Conservation (phyloP, 352 stramenopile species). For the Thalassiosira mediterranea region DNA sequence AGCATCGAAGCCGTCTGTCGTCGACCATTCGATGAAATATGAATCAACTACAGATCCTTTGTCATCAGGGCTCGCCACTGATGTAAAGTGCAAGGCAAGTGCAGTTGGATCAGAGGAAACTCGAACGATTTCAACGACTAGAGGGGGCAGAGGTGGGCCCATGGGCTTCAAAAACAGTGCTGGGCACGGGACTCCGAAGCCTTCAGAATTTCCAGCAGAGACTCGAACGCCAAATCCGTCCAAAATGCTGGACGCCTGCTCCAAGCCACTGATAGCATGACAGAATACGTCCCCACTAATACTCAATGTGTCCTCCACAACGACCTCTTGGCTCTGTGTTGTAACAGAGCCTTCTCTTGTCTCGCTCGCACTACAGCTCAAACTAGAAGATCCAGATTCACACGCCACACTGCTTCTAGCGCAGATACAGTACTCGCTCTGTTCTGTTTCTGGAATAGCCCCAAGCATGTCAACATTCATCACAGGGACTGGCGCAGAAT, state of each 20-base stretch:
- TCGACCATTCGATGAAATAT: constrained; percentile 90
- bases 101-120: constrained; percentile 77
- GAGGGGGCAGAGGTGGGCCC: constrained; percentile 84
- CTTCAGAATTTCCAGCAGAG: constrained; percentile 67
- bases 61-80: constrained; percentile 73
- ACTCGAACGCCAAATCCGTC: constrained; percentile 82
- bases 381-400: constrained; percentile 28
- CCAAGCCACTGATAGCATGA: constrained; percentile 59
- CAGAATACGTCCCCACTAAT: constrained; percentile 44
- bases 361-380: constrained; percentile 86
- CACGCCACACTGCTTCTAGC: constrained; percentile 31
- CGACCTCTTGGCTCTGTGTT: constrained; percentile 34
- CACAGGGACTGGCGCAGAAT: constrained; percentile 41
- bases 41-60: constrained; percentile 85
- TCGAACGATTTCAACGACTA: constrained; percentile 84
- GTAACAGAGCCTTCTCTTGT: constrained; percentile 69
- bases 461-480: constrained; percentile 38
- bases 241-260: constrained; percentile 61
- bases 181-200: constrained; percentile 63
- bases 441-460: constrained; percentile 25
- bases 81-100: constrained; percentile 90
- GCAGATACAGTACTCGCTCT: constrained; percentile 49
- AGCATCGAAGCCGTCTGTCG: constrained; percentile 67
- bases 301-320: constrained; percentile 36
- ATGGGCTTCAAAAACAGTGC: constrained; percentile 87